A percentile compares a stretch with the other conserved stretches of the same genome.
phyloP scores from a whole-genome alignment of 305 asterid species.

The Euphrasia arctica region DNA sequence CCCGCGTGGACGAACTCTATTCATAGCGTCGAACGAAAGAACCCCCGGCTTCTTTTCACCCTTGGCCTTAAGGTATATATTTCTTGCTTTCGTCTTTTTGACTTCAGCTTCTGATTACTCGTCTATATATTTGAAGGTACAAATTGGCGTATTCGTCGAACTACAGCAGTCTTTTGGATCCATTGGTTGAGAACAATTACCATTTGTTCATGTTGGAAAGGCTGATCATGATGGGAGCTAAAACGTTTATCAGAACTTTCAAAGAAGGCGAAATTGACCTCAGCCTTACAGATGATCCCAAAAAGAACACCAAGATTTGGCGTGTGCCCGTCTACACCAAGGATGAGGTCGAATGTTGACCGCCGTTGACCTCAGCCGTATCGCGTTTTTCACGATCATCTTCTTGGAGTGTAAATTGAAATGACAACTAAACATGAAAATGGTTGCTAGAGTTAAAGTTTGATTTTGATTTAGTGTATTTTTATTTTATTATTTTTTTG shows the following conservation, averaged over 20 bases:
- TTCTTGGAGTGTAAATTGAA: no score
- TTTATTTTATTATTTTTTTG: no score
- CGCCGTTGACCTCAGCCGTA: no score
- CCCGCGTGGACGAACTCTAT: constrained; percentile 71
- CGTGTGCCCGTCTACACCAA: constrained; percentile 65
- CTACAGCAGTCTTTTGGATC: constrained; percentile 69
- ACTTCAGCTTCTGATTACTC: neutral
- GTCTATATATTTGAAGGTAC: constrained; percentile 51
- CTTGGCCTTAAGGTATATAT: constrained; percentile 59
- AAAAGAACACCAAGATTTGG: constrained; percentile 84
- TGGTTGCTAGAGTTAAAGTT: no score
- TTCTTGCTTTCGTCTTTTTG: neutral
- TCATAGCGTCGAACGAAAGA: constrained; percentile 88
- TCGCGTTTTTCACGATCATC: no score
- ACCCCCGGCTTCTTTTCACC: constrained; percentile 79
- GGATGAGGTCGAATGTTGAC: constrained; percentile 59
- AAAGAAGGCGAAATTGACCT: constrained; percentile 66
- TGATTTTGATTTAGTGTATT: no score
- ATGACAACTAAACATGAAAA: no score
- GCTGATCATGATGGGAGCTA: constrained; percentile 78
- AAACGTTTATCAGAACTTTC: constrained; percentile 60
- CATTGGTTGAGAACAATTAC: constrained; percentile 73
- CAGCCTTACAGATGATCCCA: constrained; percentile 88
- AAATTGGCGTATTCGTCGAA: constrained; percentile 81
- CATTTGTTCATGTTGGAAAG: constrained; percentile 89